These are phyloP conservation scores for Myxozyma neotropica DNA, from an alignment of 805 yeast genomes.

Conservation along the genomic window DNA sequence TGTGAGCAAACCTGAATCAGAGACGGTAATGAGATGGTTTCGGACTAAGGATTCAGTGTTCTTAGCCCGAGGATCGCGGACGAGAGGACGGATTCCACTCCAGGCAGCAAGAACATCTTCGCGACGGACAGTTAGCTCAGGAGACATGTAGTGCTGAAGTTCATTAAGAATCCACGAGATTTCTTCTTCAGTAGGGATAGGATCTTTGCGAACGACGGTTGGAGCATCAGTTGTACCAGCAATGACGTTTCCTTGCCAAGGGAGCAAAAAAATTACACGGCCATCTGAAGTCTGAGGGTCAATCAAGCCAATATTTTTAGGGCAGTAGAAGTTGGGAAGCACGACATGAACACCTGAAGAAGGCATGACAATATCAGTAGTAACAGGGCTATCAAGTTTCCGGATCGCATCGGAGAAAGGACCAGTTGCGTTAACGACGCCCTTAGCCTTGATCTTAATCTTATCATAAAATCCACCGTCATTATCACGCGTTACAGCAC, in stretches of 20 bases:
- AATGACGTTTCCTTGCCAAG: slow-evolving; percentile 96
- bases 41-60: slow-evolving; percentile 89
- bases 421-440: slow-evolving; percentile 90
- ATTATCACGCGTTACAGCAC: slow-evolving; percentile 72
- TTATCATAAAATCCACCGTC: slow-evolving; percentile 36
- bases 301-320: slow-evolving; percentile 80
- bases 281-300: slow-evolving; percentile 95
- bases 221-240: slow-evolving; percentile 98
- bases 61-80: slow-evolving; percentile 63
- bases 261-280: slow-evolving; percentile 93
- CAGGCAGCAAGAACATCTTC: slow-evolving; percentile 92
- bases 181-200: slow-evolving; percentile 85
- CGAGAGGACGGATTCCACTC: slow-evolving; percentile 96
- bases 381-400: slow-evolving; percentile 71
- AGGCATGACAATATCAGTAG: slow-evolving; percentile 83
- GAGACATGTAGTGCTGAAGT: slow-evolving; percentile 76
- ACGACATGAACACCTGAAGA: slow-evolving; percentile 92
- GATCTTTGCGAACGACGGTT: slow-evolving; percentile 48
- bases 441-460: slow-evolving; percentile 38
- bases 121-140: slow-evolving; percentile 80
- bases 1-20: slow-evolving; percentile 77
- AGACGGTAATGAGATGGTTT: slow-evolving; percentile 75
- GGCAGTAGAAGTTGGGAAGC: slow-evolving; percentile 89
- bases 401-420: slow-evolving; percentile 84
- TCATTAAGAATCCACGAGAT: slow-evolving; percentile 84